Percentiles rank a stretch among this genome's conserved stretches.
These are phyloP conservation scores for Agaricus blazei DNA, from an alignment of 768 basidiomycete species.

Conservation along the genomic window DNA sequence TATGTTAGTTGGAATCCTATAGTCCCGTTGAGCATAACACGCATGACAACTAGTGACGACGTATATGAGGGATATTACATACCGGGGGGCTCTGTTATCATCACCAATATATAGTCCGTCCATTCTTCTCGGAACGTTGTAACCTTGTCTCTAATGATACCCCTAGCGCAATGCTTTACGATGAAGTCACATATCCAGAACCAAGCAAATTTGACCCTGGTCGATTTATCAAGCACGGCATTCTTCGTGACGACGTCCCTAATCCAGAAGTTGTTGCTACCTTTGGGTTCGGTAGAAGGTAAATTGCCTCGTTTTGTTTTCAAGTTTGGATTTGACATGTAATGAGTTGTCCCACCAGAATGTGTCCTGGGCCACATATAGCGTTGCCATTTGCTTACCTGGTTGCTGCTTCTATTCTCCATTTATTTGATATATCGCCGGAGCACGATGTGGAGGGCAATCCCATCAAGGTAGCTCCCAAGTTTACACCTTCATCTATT, in stretches of 20 bases:
- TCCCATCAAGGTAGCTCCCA: slow-evolving; percentile 9
- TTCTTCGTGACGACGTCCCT: slow-evolving; percentile 15
- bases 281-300: slow-evolving; percentile 27
- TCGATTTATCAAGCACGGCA: slow-evolving; percentile 24
- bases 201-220: slow-evolving; percentile 36
- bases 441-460: slow-evolving; percentile 12
- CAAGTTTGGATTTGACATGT: not conserved
- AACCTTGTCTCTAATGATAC: too few relatives aligned
- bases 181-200: slow-evolving; percentile 31
- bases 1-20: not conserved
- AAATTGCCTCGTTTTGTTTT: not conserved
- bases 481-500: not conserved
- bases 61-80: slow-evolving; percentile 33
- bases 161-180: slow-evolving; percentile 33
- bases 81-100: slow-evolving; percentile 28
- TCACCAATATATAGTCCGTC: slow-evolving; percentile 22
- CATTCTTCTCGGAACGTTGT: not conserved
- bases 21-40: slow-evolving; percentile 13
- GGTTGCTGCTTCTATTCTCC: too few relatives aligned
- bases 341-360: not conserved
- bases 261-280: slow-evolving; percentile 18
- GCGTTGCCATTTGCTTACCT: too few relatives aligned
- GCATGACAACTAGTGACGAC: slow-evolving; percentile 27
- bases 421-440: slow-evolving; percentile 11
- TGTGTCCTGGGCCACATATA: too few relatives aligned